Base-by-base conservation (phyloP, 768 basidiomycete genomes). In the Pisolithus marmoratus region DNA sequence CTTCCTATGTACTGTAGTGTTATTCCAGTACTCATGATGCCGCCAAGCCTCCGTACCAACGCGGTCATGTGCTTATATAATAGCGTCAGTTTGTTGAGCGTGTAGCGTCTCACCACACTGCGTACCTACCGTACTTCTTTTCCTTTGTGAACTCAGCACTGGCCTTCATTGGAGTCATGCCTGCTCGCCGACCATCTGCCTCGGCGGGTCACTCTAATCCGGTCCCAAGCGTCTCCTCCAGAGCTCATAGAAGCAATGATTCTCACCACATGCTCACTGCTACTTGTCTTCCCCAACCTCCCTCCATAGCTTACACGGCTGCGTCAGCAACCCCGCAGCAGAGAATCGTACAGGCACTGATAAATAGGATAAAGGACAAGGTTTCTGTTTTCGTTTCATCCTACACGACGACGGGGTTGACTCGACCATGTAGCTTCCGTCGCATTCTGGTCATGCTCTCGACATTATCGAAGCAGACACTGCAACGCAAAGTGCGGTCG, bases 301-400 rank as follows among this genome's bases (percentile, higher is more conserved):
- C 68, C 7, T 70, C 68, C 43, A 54, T 69, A 53, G 69, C 69
- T 47, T 74, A 74, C 60, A 67, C 71, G 27, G 59, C 70, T 17
- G 60, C 61, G 27, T 64, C 67, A 14, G 61, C 78, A 8, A 81
- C 81, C 2, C 84, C 86, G 1, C 87, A 94, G 63, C 86, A 90
- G 70, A 90, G 85, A 74, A 81, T 90, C 49, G 83, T 94, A 31
- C 80, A 84, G 56, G 84, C 83, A 8, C 72, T 94, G 56, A 88
- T 94, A 34, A 84, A 81, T 60, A 78, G 91, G 61, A 70, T 94
- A 62, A 87, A 84, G 70, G 80, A 82, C 68, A 93, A 90, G 80
- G 92, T 87, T 49, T 38, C 73, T 63, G 31, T 36, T 47, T 15
- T 43, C 31, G 20, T n/a, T 14, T 20, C 37, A 36, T 47, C 38